Base-by-base conservation (phyloP, 2,329 filamentous ascomycete species). In the Exophiala viscosa region DNA sequence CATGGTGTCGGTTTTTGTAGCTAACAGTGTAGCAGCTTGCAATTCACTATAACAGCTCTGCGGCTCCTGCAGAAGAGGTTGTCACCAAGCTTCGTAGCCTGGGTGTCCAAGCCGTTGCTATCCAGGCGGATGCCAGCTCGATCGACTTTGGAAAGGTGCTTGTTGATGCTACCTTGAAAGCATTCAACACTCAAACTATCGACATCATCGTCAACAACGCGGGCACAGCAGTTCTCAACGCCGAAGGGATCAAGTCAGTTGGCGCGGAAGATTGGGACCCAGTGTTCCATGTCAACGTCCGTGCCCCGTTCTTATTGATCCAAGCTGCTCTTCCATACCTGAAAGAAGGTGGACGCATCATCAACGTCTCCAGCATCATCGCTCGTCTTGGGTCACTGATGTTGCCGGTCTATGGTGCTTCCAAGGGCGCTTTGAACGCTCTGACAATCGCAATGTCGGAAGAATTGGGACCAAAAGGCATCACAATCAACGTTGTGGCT, bases 341-440 rank as follows among this genome's bases (percentile, higher is more conserved):
- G 70, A 59, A 68, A 0, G 17, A 66, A 0, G 77, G 77, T 2
- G 72, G 71, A 0, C 72, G 72, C n/a, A 69, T 83, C 45, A 69
- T 83, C 58, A 72, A 83, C 55, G 49, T 61, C 15, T 45, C 48
- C 23, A 59, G 52, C 42, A 50, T 61, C n/a, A 55, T 59, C 14
- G 55, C 59, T 8, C 47, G 57, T 3, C 49, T 52, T 11, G 59
- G 59, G 9, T 57, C 53, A 14, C 42, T 40, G 35, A 55, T 59
- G 49, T 10, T 59, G 39, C 41, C 44, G 10, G 69, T 80, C 6
- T 84, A 84, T 62, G 70, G 70, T 6, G 69, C 74, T 0, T 79
- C 76, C 42, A 84, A 84, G 62, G 81, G 79, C 41, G 78, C 81
- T 5, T 72, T 85, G 36, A 80, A 84, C 65, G 77, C 82, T 63